These are phyloP conservation scores for Cudoniella acicularis DNA, from an alignment of 495 filamentous ascomycete genomes.

Conservation along the genomic window DNA sequence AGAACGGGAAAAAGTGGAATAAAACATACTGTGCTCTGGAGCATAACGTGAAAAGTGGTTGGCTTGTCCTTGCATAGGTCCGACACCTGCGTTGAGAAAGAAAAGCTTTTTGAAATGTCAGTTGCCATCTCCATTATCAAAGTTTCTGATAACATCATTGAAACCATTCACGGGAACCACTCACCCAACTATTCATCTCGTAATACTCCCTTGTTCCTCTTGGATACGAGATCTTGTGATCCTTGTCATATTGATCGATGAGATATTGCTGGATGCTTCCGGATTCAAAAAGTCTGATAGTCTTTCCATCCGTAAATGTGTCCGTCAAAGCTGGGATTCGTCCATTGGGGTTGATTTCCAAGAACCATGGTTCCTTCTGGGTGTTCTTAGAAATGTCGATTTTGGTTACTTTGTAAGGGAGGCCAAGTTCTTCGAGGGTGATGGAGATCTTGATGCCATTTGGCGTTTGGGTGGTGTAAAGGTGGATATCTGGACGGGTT, in stretches of 20 bases:
- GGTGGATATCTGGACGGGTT: slow-evolving; percentile 24
- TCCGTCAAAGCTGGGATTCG: slow-evolving; percentile 92
- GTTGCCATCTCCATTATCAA: not conserved
- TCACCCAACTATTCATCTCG: slow-evolving; percentile 74
- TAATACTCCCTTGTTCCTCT: slow-evolving; percentile 69
- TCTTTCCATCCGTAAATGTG: slow-evolving; percentile 64
- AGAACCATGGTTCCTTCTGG: slow-evolving; percentile 82
- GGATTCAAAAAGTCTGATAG: slow-evolving; percentile 77
- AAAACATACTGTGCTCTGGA: slow-evolving; percentile 58
- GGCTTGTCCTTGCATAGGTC: slow-evolving; percentile 89
- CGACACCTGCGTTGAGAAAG: slow-evolving; percentile 72
- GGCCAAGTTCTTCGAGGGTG: slow-evolving; percentile 78
- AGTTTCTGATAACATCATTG: too few species aligned
- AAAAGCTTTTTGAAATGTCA: slow-evolving; percentile 30
- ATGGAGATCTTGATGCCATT: slow-evolving; percentile 85
- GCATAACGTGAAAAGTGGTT: slow-evolving; percentile 90
- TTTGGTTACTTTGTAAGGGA: slow-evolving; percentile 64
- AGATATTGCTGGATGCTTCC: slow-evolving; percentile 88
- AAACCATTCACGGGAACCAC: slow-evolving; percentile 9
- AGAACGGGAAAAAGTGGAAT: not conserved
- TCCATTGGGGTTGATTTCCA: slow-evolving; percentile 91
- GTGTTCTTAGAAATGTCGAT: slow-evolving; percentile 68
- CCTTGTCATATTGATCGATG: slow-evolving; percentile 71
- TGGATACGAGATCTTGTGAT: slow-evolving; percentile 82
- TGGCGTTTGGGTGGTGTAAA: slow-evolving; percentile 55